Percentiles rank a stretch among this genome's conserved stretches.
Evolutionary conservation across 2,329 filamentous ascomycete genomes (phyloP).

Genomic region (Podosphaera fusca): DNA sequence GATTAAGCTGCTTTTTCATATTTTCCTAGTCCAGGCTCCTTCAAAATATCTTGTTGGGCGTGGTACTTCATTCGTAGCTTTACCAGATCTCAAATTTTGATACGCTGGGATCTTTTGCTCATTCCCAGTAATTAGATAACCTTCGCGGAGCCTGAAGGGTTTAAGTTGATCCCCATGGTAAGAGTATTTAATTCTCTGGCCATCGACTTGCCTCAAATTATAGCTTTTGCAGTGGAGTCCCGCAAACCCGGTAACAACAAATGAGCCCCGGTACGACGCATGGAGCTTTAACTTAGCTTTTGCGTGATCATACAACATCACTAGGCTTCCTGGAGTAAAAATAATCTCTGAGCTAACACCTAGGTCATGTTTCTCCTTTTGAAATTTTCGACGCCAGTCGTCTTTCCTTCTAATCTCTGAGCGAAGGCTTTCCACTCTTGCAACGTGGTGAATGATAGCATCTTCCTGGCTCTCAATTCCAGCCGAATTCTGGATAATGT

Average conservation of each 20-base stretch:
- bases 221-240: background rate
- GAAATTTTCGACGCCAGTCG: background rate
- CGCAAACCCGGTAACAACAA: background rate
- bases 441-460: background rate
- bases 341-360: background rate
- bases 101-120: background rate
- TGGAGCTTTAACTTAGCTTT: background rate
- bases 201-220: background rate
- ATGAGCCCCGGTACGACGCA: background rate
- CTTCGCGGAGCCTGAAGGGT: background rate
- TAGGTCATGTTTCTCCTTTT: background rate
- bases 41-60: background rate
- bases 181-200: background rate
- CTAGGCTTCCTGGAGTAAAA: background rate
- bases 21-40: background rate
- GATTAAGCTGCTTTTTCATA: background rate
- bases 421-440: background rate
- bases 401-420: background rate
- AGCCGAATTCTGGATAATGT: background rate
- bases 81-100: background rate
- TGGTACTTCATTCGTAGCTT: background rate
- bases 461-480: background rate
- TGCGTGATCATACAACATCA: background rate
- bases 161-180: background rate
- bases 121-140: background rate